Conservation (phyloP, 169 alveolate genomes). For the Theileria annulata region DNA sequence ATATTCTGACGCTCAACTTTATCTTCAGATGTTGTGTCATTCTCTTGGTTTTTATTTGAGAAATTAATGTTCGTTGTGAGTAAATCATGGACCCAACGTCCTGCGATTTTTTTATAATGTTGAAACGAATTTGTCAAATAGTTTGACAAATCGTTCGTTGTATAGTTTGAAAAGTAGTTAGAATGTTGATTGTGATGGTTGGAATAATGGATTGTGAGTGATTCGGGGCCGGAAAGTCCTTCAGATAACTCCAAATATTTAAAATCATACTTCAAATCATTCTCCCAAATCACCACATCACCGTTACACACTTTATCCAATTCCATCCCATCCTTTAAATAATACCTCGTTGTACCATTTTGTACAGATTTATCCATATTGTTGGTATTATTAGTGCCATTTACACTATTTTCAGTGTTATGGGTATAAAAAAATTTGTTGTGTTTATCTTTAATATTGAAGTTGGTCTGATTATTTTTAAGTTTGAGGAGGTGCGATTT, state of each 20-base stretch:
- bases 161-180: neutral
- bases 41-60: neutral
- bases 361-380: neutral
- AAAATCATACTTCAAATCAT: neutral
- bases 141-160: neutral
- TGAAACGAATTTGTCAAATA: neutral
- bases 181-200: neutral
- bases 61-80: neutral
- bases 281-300: neutral
- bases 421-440: neutral
- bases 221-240: neutral
- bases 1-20: neutral
- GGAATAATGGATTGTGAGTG: neutral
- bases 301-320: neutral
- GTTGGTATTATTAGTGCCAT: neutral
- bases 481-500: slow-evolving; percentile 1
- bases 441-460: neutral
- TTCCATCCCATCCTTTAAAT: neutral
- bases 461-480: neutral
- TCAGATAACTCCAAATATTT: neutral
- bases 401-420: neutral
- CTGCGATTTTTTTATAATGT: neutral
- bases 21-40: neutral
- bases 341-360: neutral
- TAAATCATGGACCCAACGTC: neutral